These are phyloP conservation scores for Cystobasidium onofrii DNA, from an alignment of 768 basidiomycete genomes.

Conservation along the genomic window DNA sequence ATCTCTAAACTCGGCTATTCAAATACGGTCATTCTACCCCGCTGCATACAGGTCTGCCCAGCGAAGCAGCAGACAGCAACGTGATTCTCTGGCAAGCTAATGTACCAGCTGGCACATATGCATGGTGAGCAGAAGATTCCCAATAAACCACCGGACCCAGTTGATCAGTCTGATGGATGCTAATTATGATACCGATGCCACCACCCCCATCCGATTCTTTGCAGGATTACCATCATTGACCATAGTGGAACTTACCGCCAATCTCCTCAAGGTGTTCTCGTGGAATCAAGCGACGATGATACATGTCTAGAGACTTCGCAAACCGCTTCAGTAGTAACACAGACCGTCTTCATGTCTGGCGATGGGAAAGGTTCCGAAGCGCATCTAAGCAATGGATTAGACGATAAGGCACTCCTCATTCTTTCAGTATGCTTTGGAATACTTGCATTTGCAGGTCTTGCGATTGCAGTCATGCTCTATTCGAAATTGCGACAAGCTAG, in stretches of 20 bases:
- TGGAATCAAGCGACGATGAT: conserved; percentile 1
- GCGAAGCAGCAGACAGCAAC: conserved; percentile 16
- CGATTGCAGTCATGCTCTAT: neutral
- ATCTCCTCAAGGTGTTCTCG: neutral
- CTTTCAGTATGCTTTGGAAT: conserved; percentile 9
- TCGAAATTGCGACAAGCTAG: neutral
- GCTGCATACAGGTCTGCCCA: neutral
- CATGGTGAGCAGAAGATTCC: conserved; percentile 1
- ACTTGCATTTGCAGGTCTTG: neutral
- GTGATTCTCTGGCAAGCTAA: conserved; percentile 12
- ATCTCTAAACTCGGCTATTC: neutral
- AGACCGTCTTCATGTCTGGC: conserved; percentile 21
- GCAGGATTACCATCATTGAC: conserved; percentile 30
- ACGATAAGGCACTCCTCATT: conserved; percentile 15
- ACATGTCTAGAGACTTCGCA: neutral
- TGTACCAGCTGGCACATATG: conserved; percentile 22
- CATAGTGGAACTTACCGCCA: conserved; percentile 16
- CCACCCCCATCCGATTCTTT: neutral
- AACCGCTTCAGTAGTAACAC: conserved; percentile 4
- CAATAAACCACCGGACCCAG: no score
- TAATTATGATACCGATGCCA: neutral
- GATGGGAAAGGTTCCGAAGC: neutral
- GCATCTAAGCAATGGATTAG: neutral
- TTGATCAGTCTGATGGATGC: neutral
- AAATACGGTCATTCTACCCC: neutral